A percentile compares a stretch with the other conserved stretches of the same genome.
These are phyloP conservation scores for Aspergillus sp. DNA, from an alignment of 2,329 filamentous ascomycete genomes.

Conservation along the genomic window DNA sequence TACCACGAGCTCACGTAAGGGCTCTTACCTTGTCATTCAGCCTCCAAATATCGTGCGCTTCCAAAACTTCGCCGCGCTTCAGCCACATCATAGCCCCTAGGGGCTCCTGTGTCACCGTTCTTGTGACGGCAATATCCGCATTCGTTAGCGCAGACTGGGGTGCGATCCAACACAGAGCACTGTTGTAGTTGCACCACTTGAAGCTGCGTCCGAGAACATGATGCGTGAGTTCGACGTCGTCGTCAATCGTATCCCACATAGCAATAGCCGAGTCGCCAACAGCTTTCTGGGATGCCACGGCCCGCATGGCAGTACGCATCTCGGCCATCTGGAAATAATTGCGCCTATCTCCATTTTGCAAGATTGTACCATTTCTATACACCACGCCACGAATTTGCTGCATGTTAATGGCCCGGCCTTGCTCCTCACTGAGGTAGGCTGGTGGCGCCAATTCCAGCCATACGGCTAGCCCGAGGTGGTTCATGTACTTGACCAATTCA, in stretches of 20 bases:
- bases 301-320: constrained; percentile 25
- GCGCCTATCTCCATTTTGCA: constrained; percentile 31
- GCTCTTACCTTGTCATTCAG: constrained; percentile 17
- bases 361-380: constrained; percentile 36
- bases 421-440: constrained; percentile 29
- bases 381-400: constrained; percentile 33
- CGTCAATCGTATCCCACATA: constrained; percentile 40
- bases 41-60: constrained; percentile 38
- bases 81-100: constrained; percentile 44
- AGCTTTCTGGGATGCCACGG: constrained; percentile 20
- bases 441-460: constrained; percentile 40
- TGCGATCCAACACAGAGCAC: constrained; percentile 40
- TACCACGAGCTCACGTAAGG: background rate
- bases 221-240: constrained; percentile 32
- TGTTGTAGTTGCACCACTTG: constrained; percentile 44
- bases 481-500: constrained; percentile 32
- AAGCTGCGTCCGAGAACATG: constrained; percentile 39
- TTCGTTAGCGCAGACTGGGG: constrained; percentile 32
- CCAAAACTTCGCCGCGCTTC: constrained; percentile 38
- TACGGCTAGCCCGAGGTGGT: constrained; percentile 36
- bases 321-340: constrained; percentile 41
- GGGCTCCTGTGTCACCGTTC: constrained; percentile 27
- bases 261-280: constrained; percentile 17
- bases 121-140: constrained; percentile 23
- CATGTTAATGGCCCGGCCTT: constrained; percentile 23